These are phyloP conservation scores for Penicillium olsonii DNA, from an alignment of 2,329 filamentous ascomycete genomes.

Conservation along the genomic window DNA sequence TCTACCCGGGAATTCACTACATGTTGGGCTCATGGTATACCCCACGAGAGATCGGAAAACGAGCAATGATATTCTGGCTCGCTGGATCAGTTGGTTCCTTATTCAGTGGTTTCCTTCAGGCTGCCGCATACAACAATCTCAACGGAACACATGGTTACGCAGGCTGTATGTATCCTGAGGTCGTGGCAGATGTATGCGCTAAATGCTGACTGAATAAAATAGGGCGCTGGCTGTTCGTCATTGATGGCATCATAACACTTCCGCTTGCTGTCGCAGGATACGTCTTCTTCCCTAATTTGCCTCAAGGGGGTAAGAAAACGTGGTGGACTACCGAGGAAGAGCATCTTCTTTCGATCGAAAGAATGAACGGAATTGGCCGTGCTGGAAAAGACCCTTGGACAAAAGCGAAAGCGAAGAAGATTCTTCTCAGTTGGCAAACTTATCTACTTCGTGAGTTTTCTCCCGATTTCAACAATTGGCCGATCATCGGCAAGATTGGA, in stretches of 20 bases:
- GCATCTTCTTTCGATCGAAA: conserved; percentile 25
- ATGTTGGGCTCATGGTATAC: conserved; percentile 30
- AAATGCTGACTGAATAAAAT: neutral
- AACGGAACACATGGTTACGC: conserved; percentile 24
- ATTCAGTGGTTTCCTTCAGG: conserved; percentile 27
- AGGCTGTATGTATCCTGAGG: conserved; percentile 19
- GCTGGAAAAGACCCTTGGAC: conserved; percentile 42
- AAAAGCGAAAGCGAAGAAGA: conserved; percentile 33
- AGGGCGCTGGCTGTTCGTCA: conserved; percentile 31
- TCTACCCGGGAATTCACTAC: conserved; percentile 28
- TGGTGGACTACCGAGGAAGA: conserved; percentile 28
- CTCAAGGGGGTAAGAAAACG: conserved; percentile 23
- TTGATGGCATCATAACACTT: conserved; percentile 28
- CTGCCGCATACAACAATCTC: conserved; percentile 25
- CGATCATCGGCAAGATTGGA: too few relatives aligned
- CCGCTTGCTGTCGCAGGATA: conserved; percentile 26
- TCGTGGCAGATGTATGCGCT: neutral
- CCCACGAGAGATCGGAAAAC: conserved; percentile 25
- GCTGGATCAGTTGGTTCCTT: conserved; percentile 21
- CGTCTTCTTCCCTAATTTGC: conserved; percentile 24
- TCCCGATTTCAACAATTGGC: neutral
- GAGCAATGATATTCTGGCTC: conserved; percentile 27
- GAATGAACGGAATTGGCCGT: conserved; percentile 40
- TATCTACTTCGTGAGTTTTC: conserved; percentile 37
- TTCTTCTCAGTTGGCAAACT: conserved; percentile 43